Evolutionary conservation across 2,329 filamentous ascomycete genomes (phyloP).

Genomic region (Arthrobotrys musiformis): DNA sequence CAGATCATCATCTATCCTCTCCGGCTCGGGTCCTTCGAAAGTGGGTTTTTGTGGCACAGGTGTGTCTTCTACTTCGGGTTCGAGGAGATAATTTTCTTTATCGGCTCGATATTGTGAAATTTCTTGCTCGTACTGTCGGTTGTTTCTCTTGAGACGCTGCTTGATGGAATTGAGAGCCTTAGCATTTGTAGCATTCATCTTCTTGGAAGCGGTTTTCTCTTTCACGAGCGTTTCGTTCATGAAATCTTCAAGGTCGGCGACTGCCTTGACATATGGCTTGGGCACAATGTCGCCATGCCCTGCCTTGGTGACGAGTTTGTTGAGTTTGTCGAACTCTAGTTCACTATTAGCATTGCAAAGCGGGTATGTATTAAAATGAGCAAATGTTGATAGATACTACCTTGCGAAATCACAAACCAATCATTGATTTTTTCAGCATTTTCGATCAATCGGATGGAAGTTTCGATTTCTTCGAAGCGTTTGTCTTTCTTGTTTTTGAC

Average conservation of each 20-base stretch:
- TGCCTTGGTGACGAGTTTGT: conserved; percentile 83
- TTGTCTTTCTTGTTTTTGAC: conserved; percentile 99
- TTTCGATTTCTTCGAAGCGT: conserved; percentile 90
- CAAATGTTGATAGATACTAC: conserved; percentile 65
- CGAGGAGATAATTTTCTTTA: conserved; percentile 88
- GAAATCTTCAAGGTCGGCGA: conserved; percentile 92
- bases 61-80: conserved; percentile 78
- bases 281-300: conserved; percentile 80
- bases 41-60: conserved; percentile 63
- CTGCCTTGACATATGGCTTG: conserved; percentile 90
- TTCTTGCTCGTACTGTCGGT: conserved; percentile 89
- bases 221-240: conserved; percentile 94
- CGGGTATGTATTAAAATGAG: conserved; percentile 36
- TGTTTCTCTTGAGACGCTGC: conserved; percentile 98
- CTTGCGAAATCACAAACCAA: conserved; percentile 90
- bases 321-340: conserved; percentile 92
- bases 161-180: conserved; percentile 96
- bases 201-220: conserved; percentile 95
- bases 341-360: conserved; percentile 36
- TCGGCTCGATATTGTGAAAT: conserved; percentile 87
- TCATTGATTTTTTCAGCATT: conserved; percentile 98
- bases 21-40: conserved; percentile 62
- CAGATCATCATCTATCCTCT: conserved; percentile 72
- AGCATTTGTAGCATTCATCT: conserved; percentile 97
- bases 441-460: conserved; percentile 88